Percentiles rank a stretch among this genome's conserved stretches.
These are phyloP conservation scores for Haematococcus lacustris DNA, from an alignment of 139 green algal species.

Conservation along the genomic window DNA sequence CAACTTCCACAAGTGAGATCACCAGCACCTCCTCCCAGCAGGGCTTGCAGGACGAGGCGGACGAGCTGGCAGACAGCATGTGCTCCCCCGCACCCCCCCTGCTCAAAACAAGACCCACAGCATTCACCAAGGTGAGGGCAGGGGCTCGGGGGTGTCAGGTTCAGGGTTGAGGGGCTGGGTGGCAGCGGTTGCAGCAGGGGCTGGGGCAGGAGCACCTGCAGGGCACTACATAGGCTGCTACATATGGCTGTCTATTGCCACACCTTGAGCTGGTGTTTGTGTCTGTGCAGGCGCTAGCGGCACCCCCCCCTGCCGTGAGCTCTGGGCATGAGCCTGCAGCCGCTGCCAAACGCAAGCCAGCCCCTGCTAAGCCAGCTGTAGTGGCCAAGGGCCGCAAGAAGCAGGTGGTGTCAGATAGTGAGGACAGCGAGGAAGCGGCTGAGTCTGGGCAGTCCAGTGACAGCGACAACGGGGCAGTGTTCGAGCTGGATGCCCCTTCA, in stretches of 20 bases:
- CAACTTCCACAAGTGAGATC: background rate
- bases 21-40: background rate
- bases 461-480: conserved; percentile 31
- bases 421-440: conserved; percentile 2
- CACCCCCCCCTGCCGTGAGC: too few relatives aligned
- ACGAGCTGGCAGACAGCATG: too few relatives aligned
- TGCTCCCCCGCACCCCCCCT: background rate
- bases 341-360: conserved; percentile 6
- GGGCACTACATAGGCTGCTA: background rate
- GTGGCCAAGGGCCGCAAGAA: conserved; percentile 5
- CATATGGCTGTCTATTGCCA: background rate
- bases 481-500: conserved; percentile 40
- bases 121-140: background rate
- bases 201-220: background rate
- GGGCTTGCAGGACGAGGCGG: too few relatives aligned
- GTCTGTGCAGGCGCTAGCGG: background rate
- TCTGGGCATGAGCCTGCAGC: background rate
- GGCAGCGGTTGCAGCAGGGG: background rate
- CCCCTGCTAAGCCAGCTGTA: conserved; percentile 1
- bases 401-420: background rate
- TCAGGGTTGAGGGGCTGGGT: background rate
- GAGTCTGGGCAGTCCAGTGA: conserved; percentile 6
- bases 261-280: background rate
- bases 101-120: background rate
- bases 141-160: background rate